Evolutionary conservation across 2,329 filamentous ascomycete species (phyloP), one percentile per base, ranked within the genome.

Genomic region (Cladophialophora bantiana): DNA sequence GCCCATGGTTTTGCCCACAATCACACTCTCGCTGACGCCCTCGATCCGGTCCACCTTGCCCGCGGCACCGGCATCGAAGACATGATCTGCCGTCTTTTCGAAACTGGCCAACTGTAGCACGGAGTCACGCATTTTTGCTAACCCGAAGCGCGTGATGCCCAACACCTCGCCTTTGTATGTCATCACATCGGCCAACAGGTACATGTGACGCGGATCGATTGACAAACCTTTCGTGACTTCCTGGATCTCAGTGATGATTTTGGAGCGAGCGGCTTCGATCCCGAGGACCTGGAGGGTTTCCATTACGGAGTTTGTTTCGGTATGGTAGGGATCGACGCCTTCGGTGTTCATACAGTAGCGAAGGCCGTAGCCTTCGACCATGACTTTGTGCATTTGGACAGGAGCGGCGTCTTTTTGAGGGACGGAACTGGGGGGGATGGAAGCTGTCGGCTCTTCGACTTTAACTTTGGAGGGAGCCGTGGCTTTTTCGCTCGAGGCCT

Each of bases 191-290:
- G 95, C 94, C 1, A 99, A 87, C 18, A 99, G 86, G 77, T 97
- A 91, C 93, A 99, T 98, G 81, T 99, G 95, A 64, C 95, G 91
- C 53, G 94, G 94, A 79, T 99, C 95, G 74, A 99, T 98, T 78
- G 88, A 89, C 93, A 99, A 97, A 77, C 90, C 89, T 40, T 88
- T 88, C 94, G 98, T 99, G 76, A 98, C 95, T 60, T 86, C 85
- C 61, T 85, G 86, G 74, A 99, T 98, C 82, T 99, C 95, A 54
- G 86, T 83, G 58, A 95, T 91, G 75, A 99, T 98, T 6, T 94
- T 96, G 3, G 86, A 87, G 67, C 94, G 89, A 2, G 95, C 95
- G 0, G 95, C 95, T 82, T 99, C 95, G 74, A 99, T 97, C 58
- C 95, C 95, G 3, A 99, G 87, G 0, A 98, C 89, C 31, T 95